These are phyloP conservation scores for Syzygium aqueum DNA, from an alignment of 345 rosid species.

Conservation along the genomic window DNA sequence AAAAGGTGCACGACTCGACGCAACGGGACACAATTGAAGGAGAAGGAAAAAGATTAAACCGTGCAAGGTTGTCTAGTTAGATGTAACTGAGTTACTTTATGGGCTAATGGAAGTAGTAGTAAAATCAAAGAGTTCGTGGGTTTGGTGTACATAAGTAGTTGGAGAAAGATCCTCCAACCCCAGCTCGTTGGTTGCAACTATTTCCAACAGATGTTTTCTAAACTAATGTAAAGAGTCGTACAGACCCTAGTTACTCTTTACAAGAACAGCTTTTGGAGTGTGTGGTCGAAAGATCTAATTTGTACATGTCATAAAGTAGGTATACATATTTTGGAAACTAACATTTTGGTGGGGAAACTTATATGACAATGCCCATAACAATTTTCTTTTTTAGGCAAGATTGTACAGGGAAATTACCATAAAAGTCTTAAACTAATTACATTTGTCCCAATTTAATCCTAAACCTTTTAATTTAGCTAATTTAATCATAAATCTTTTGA, in stretches of 20 bases:
- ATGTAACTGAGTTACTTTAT: not conserved
- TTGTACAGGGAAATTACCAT: too few relatives aligned
- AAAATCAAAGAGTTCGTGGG: not conserved
- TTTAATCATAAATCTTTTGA: too few relatives aligned
- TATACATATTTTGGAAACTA: not conserved
- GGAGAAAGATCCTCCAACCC: not conserved
- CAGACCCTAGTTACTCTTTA: not conserved
- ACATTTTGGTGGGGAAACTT: not conserved
- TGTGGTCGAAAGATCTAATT: not conserved
- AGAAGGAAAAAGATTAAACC: not conserved
- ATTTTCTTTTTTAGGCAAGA: not conserved
- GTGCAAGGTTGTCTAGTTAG: not conserved
- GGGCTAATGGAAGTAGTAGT: not conserved
- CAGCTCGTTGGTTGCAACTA: not conserved
- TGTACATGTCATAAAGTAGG: not conserved
- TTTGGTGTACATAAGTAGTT: not conserved
- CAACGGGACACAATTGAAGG: not conserved
- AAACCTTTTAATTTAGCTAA: too few relatives aligned
- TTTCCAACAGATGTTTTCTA: not conserved
- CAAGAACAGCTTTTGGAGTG: not conserved
- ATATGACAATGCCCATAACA: not conserved
- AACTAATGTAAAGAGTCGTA: not conserved
- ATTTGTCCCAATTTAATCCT: too few relatives aligned
- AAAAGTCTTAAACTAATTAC: too few relatives aligned
- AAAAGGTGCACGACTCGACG: not conserved